phyloP scores from a whole-genome alignment of 2,329 filamentous ascomycete genomes.

The Claviceps spartinae region DNA sequence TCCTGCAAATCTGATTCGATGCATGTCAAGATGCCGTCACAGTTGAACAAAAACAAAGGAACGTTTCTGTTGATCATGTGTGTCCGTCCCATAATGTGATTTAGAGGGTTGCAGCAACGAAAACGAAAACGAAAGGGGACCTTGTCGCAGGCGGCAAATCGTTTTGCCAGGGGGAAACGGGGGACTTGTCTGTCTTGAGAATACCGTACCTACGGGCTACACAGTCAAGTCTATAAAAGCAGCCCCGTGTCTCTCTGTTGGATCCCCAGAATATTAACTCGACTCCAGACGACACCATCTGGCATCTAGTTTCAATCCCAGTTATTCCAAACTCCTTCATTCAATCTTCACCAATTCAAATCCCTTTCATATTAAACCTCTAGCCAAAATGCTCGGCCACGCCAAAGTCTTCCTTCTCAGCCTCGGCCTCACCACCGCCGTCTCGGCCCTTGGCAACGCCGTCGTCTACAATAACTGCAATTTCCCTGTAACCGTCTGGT shows the following conservation, averaged over 20 bases:
- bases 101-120: neutral
- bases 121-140: neutral
- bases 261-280: neutral
- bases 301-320: neutral
- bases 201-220: neutral
- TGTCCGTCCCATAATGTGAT: too few relatives aligned
- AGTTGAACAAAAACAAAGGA: neutral
- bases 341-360: neutral
- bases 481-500: conserved; percentile 23
- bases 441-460: conserved; percentile 17
- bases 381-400: conserved; percentile 7
- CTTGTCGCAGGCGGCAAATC: neutral
- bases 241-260: neutral
- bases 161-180: neutral
- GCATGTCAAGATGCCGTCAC: neutral
- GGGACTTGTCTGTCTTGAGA: too few relatives aligned
- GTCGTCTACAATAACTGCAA: conserved; percentile 24
- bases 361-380: neutral
- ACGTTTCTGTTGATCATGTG: too few relatives aligned
- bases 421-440: conserved; percentile 4
- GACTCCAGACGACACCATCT: neutral
- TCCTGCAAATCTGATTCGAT: neutral
- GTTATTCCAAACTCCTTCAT: neutral
- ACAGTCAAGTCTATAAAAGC: neutral
- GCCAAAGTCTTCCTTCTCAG: conserved; percentile 5